Evolutionary conservation across 2,329 filamentous ascomycete species (phyloP).

Genomic region (Nothophaeocryptopus gaeumannii): DNA sequence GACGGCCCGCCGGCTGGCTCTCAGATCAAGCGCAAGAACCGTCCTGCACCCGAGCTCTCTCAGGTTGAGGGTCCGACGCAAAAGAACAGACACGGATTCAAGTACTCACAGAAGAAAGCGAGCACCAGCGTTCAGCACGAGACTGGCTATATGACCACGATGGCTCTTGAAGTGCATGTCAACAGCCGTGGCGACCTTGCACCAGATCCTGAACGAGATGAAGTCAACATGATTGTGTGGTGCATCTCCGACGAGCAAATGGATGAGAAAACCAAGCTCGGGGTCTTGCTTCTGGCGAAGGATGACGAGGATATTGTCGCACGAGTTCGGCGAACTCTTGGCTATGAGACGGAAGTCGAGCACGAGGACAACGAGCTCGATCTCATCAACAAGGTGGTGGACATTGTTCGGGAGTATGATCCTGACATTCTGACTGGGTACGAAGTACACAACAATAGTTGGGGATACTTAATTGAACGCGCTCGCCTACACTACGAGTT

Average conservation of each 20-base stretch:
- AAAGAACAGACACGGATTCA: slow-evolving; percentile 75
- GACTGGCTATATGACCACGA: slow-evolving; percentile 90
- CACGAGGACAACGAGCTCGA: slow-evolving; percentile 79
- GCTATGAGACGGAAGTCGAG: slow-evolving; percentile 59
- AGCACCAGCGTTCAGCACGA: slow-evolving; percentile 78
- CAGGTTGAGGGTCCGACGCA: slow-evolving; percentile 90
- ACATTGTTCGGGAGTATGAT: slow-evolving; percentile 78
- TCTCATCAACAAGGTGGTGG: slow-evolving; percentile 77
- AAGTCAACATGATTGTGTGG: slow-evolving; percentile 88
- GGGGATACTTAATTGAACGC: slow-evolving; percentile 93
- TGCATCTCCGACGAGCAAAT: slow-evolving; percentile 63
- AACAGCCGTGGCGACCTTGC: slow-evolving; percentile 78
- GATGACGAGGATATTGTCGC: slow-evolving; percentile 55
- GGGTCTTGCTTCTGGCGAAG: slow-evolving; percentile 64
- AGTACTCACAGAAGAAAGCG: slow-evolving; percentile 74
- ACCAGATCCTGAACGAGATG: slow-evolving; percentile 87
- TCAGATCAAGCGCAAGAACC: slow-evolving; percentile 36
- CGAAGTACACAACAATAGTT: slow-evolving; percentile 88
- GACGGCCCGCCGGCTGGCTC: slow-evolving; percentile 31
- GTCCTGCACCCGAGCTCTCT: slow-evolving; percentile 53
- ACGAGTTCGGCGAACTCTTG: slow-evolving; percentile 61
- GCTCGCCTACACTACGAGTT: slow-evolving; percentile 83
- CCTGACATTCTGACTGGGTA: slow-evolving; percentile 93
- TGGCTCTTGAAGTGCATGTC: slow-evolving; percentile 90
- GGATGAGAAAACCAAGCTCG: slow-evolving; percentile 65